Evolutionary conservation across 768 basidiomycete species (phyloP).

Genomic region (Cubamyces lactineus): DNA sequence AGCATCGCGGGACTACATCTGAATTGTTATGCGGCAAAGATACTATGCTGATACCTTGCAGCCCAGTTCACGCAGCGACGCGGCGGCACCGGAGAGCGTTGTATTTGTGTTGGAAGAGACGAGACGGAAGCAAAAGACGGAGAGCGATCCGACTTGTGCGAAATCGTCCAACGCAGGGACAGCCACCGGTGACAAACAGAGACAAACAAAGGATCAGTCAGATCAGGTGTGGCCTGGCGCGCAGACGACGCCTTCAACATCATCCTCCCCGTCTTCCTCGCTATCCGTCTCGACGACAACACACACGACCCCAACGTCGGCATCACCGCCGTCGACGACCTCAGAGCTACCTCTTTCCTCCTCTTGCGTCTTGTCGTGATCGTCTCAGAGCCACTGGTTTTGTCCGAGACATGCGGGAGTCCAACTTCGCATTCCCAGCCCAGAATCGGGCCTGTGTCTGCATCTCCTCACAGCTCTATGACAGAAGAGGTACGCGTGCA

Average conservation of each 20-base stretch:
- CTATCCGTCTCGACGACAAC: slow-evolving; percentile 25
- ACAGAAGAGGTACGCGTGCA: slow-evolving; percentile 76
- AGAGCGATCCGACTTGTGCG: neutral
- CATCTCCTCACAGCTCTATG: slow-evolving; percentile 93
- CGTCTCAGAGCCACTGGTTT: slow-evolving; percentile 10
- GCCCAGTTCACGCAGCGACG: too few species aligned
- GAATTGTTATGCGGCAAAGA: too few species aligned
- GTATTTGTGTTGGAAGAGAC: neutral
- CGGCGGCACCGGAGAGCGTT: too few species aligned
- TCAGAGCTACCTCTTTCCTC: neutral
- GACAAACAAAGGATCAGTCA: slow-evolving; percentile 34
- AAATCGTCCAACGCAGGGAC: neutral
- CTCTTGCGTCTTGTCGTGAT: neutral
- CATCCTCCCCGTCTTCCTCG: slow-evolving; percentile 28
- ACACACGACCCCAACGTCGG: slow-evolving; percentile 19
- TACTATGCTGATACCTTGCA: too few species aligned
- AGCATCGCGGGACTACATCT: too few species aligned
- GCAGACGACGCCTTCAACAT: slow-evolving; percentile 29
- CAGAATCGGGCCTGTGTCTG: slow-evolving; percentile 96
- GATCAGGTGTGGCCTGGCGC: slow-evolving; percentile 25
- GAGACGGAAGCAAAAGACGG: neutral
- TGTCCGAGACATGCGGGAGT: slow-evolving; percentile 73
- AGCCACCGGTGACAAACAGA: slow-evolving; percentile 27
- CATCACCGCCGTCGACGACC: slow-evolving; percentile 13
- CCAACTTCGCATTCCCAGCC: slow-evolving; percentile 92